phyloP scores from a whole-genome alignment of 345 rosid genomes.

The Gossypium rotundifolium region DNA sequence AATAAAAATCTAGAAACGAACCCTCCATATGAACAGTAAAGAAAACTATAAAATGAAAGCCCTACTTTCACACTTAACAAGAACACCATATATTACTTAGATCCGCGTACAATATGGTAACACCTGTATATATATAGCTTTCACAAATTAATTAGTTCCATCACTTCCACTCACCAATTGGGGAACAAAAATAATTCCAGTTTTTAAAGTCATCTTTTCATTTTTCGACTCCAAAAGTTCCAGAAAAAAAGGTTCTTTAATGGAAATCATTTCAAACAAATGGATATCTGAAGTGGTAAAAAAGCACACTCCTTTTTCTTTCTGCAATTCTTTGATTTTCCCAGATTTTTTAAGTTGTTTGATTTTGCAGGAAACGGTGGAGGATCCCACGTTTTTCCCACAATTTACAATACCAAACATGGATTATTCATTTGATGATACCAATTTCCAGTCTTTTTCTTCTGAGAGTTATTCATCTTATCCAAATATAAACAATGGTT shows the following conservation, averaged over 20 bases:
- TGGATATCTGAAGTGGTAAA: constrained; percentile 34
- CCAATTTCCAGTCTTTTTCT: constrained; percentile 25
- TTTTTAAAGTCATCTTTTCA: not conserved
- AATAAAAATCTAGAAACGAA: not conserved
- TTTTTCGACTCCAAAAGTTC: not conserved
- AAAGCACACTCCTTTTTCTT: not conserved
- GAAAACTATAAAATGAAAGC: not conserved
- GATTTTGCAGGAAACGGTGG: constrained; percentile 24
- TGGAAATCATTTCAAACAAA: constrained; percentile 29
- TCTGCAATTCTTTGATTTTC: too few relatives aligned
- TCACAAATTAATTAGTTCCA: not conserved
- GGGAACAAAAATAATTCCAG: not conserved
- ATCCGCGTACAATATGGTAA: not conserved
- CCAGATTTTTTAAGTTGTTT: not conserved
- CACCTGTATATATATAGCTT: not conserved
- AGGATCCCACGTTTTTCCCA: constrained; percentile 21
- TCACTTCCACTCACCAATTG: not conserved
- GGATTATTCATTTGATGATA: constrained; percentile 23
- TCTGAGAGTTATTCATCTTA: constrained; percentile 15
- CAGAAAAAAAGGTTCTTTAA: not conserved
- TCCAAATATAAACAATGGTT: constrained; percentile 5
- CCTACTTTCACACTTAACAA: not conserved
- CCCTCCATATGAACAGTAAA: not conserved
- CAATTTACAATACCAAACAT: constrained; percentile 20
- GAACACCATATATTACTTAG: not conserved